Base-by-base conservation (phyloP, 768 basidiomycete genomes). In the Leccinellum luteum region DNA sequence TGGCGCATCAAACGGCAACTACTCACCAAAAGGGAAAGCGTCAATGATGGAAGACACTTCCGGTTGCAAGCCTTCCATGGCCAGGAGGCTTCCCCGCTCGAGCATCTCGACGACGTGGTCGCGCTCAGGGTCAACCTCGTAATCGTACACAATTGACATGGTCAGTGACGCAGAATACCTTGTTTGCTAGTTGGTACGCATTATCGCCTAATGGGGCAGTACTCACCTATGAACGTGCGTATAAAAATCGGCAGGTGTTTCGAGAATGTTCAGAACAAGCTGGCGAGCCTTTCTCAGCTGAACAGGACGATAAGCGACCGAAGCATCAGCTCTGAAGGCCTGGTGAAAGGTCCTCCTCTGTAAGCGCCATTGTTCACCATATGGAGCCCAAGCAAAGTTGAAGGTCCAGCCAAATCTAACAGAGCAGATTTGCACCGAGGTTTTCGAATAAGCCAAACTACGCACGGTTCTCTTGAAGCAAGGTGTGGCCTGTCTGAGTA, bases 81-180 rank as follows among this genome's bases (percentile, higher is more conserved):
- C 56, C 14, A 69, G 17, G 9, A 27, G 3, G 5, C 71, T 41
- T 5, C 75, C 76, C 12, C 66, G 63, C 35, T 78, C 73, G 5
- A 77, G 72, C 4, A 78, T 59, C 9, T 72, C 58, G 13, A 80
- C 71, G 57, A 76, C 73, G 31, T 68, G 65, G 49, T 79, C 78
- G 1, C 70, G 70, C 31, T 68, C 58, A 8, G 73, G 64, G 15
- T 69, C 69, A 7, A 78, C 68, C 6, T 73, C 61, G 14, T 73
- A 68, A 19, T 77, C 80, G 43, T 81, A 81, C 14, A 74, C 69
- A 14, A 80, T 67, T 15, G 73, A 70, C 55, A 80, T 64, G 43
- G 78, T 68, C 2, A 77, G 69, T 1, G 74, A 66, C 14, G 75
- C 70, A 9, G 74, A 66, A 41, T 69, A 63, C 53, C 76, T 76